Base-by-base conservation (phyloP, 139 green algal species). In the Picochlorum sp. region DNA sequence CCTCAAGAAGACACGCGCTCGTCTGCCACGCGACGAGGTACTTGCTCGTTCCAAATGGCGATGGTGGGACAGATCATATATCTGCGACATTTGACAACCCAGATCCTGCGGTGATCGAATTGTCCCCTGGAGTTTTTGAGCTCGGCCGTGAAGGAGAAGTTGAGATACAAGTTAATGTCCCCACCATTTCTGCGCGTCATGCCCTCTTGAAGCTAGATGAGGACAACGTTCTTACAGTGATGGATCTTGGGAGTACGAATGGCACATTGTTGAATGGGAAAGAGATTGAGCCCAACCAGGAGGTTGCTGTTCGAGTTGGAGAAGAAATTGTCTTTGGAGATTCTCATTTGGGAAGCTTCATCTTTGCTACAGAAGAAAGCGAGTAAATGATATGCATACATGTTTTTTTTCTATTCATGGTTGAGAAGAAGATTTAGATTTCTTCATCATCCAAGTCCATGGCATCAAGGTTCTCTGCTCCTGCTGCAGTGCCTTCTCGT, bases 191-290 rank as follows among this genome's bases (percentile, higher is more conserved):
- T 31, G 56, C 26, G 2, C 54, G 75, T 18, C 77, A 84, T 55
- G 75, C 75, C 3, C 65, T 76, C 30, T 9, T 84, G 21, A 70
- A 60, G 10, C 57, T 84, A 4, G 68, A 69, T 52, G 57, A 57
- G 41, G 65, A 74, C 52, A 70, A 58, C n/a, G 52, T 56, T 14
- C 45, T 85, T 9, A 64, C 60, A 37, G 55, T 86, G 5, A 85
- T 70, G 11, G 82, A 88, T 51, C 68, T 88, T 11, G 67, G 69
- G 44, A 74, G 51, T 62, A 88, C 82, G 31, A 88, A 88, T 64
- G 82, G 82, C 37, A 86, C 82, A 14, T 83, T 71, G 59, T 31
- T 88, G n/a, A 74, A 84, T 47, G 69, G 69, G 20, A 37, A 77
- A 37, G 72, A 85, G 70, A 41, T 88, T 8, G n/a, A 77, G 13